Conservation (phyloP, 202 grass and related monocot species). For the Musa balbisiana region DNA sequence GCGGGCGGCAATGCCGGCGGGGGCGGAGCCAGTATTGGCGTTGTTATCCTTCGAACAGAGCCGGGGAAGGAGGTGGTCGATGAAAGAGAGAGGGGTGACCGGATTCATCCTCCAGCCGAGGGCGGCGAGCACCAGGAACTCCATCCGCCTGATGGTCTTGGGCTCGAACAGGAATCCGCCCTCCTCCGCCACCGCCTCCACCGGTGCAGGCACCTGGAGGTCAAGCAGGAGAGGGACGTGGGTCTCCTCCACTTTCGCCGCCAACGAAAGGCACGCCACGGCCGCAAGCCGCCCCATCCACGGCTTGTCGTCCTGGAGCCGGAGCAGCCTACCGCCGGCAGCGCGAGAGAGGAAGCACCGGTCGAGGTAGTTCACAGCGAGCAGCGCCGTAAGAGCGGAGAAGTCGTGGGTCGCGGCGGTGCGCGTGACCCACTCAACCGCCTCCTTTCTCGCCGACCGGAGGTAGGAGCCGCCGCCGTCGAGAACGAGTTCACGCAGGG, state of each 20-base stretch:
- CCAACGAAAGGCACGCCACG: conserved; percentile 62
- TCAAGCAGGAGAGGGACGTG: conserved; percentile 51
- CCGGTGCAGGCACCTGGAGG: conserved; percentile 44
- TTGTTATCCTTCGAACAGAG: conserved; percentile 5
- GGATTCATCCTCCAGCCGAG: conserved; percentile 76
- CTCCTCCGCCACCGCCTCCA: conserved; percentile 6
- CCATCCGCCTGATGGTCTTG: conserved; percentile 74
- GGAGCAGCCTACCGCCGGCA: conserved; percentile 25
- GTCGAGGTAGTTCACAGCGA: conserved; percentile 64
- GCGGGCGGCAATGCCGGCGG: conserved; percentile 15
- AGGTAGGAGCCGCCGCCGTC: conserved; percentile 8
- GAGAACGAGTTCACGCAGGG: neutral
- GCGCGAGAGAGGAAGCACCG: conserved; percentile 47
- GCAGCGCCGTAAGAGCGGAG: conserved; percentile 55
- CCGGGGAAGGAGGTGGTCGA: conserved; percentile 42
- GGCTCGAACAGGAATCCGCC: conserved; percentile 48
- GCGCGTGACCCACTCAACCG: conserved; percentile 36
- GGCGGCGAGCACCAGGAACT: conserved; percentile 62
- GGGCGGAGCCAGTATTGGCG: neutral
- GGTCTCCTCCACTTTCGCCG: conserved; percentile 86
- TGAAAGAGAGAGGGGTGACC: conserved; percentile 66
- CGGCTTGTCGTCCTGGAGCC: conserved; percentile 34
- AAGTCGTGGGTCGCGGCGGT: conserved; percentile 44
- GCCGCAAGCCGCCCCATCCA: conserved; percentile 70
- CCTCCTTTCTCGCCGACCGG: conserved; percentile 31